Conservation (phyloP, 2,329 filamentous ascomycete genomes). For the Xylaria sp. region DNA sequence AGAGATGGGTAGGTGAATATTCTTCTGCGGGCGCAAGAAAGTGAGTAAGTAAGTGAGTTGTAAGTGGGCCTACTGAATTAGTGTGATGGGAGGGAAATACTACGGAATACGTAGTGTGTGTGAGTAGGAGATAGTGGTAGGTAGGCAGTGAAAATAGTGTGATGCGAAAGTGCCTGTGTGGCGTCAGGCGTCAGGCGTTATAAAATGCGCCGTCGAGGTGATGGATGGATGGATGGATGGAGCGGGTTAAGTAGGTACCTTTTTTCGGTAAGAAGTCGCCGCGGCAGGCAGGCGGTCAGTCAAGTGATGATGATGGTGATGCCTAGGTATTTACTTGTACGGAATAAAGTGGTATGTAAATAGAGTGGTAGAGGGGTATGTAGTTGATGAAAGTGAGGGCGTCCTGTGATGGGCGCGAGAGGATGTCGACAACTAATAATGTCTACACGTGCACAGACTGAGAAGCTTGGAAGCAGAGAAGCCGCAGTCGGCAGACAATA, state of each 20-base stretch:
- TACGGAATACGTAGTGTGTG: too few species aligned
- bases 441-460: background rate
- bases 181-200: background rate
- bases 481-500: background rate
- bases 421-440: too few species aligned
- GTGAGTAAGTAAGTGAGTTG: background rate
- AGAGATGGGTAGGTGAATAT: background rate
- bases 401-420: too few species aligned
- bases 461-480: too few species aligned
- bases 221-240: background rate
- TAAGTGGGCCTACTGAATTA: too few species aligned
- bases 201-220: slow-evolving; percentile 8
- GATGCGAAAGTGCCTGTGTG: background rate
- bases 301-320: background rate
- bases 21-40: background rate
- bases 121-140: background rate
- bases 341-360: too few species aligned
- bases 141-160: background rate
- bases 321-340: background rate
- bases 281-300: slow-evolving; percentile 7
- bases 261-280: slow-evolving; percentile 2
- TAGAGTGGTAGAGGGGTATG: too few species aligned
- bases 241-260: background rate
- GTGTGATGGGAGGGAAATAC: too few species aligned
- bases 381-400: too few species aligned